Percentiles rank a stretch among this genome's conserved stretches.
phyloP scores from a whole-genome alignment of 2,329 filamentous ascomycete genomes.

The Aspergillus cejpii region DNA sequence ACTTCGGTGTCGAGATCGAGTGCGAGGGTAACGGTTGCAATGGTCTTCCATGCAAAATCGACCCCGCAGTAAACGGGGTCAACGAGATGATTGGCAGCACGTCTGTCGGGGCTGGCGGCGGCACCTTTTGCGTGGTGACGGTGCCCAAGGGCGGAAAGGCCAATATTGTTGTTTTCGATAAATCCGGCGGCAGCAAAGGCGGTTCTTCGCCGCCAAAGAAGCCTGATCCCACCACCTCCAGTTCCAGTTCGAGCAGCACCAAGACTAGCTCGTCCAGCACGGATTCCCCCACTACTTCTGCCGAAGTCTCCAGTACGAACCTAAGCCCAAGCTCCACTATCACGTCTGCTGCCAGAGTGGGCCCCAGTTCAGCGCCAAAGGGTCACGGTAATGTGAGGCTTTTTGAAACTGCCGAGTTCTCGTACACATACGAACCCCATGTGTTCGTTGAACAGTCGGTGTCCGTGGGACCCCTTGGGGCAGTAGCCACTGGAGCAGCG shows the following conservation, averaged over 20 bases:
- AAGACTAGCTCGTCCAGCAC: constrained; percentile 4
- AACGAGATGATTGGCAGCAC: constrained; percentile 55
- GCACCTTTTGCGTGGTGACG: constrained; percentile 69
- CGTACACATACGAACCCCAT: constrained; percentile 11
- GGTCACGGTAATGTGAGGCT: not conserved
- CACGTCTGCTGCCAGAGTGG: not conserved
- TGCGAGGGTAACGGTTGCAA: constrained; percentile 61
- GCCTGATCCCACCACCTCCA: constrained; percentile 8
- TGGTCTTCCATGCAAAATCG: constrained; percentile 67
- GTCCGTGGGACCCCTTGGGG: not conserved
- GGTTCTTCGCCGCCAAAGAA: constrained; percentile 2
- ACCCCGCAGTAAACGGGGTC: constrained; percentile 51
- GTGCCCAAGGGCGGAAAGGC: constrained; percentile 60
- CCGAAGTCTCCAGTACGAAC: not conserved
- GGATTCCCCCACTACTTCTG: not conserved
- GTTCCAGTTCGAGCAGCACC: constrained; percentile 9
- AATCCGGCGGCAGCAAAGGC: constrained; percentile 19
- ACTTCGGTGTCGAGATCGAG: constrained; percentile 63
- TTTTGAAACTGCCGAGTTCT: not conserved
- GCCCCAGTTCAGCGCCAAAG: not conserved
- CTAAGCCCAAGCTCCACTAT: not conserved
- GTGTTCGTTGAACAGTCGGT: constrained; percentile 11
- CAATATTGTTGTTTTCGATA: constrained; percentile 58
- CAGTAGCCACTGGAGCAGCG: not conserved
- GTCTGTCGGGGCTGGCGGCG: constrained; percentile 59